phyloP scores from a whole-genome alignment of 306 rosid genomes.

The Clitoria ternatea region DNA sequence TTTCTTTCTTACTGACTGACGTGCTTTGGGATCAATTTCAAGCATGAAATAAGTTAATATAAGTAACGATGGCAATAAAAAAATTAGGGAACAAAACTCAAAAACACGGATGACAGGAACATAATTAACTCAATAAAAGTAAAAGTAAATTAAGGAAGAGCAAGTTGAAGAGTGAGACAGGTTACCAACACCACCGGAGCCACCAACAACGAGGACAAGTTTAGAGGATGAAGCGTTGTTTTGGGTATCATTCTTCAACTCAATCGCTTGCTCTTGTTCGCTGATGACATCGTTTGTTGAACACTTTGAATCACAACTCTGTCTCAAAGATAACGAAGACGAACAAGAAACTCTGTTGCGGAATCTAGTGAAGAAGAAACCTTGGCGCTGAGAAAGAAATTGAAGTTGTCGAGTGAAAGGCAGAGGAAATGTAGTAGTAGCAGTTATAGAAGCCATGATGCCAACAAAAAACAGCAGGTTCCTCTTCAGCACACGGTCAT shows the following conservation, averaged over 20 bases:
- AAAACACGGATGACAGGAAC: too few species aligned
- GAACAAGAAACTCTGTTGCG: constrained; percentile 11
- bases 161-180: not conserved
- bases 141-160: not conserved
- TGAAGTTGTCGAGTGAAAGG: constrained; percentile 19
- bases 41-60: too few species aligned
- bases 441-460: constrained; percentile 45
- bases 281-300: too few species aligned
- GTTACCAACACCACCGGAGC: constrained; percentile 86
- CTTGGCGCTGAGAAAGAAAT: constrained; percentile 16
- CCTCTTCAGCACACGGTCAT: not conserved
- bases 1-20: too few species aligned
- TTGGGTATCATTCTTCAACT: constrained; percentile 20
- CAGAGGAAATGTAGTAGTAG: constrained; percentile 34
- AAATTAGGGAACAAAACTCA: too few species aligned
- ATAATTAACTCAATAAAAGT: too few species aligned
- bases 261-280: constrained; percentile 37
- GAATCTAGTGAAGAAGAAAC: constrained; percentile 30
- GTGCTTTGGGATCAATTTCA: too few species aligned
- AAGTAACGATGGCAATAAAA: too few species aligned
- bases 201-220: constrained; percentile 83
- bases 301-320: constrained; percentile 6
- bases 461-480: not conserved
- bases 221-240: constrained; percentile 48
- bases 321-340: constrained; percentile 12